Evolutionary conservation across 106 monocot genomes (phyloP), one percentile per base, ranked within the genome.

Genomic region (Agapanthus africanus): DNA sequence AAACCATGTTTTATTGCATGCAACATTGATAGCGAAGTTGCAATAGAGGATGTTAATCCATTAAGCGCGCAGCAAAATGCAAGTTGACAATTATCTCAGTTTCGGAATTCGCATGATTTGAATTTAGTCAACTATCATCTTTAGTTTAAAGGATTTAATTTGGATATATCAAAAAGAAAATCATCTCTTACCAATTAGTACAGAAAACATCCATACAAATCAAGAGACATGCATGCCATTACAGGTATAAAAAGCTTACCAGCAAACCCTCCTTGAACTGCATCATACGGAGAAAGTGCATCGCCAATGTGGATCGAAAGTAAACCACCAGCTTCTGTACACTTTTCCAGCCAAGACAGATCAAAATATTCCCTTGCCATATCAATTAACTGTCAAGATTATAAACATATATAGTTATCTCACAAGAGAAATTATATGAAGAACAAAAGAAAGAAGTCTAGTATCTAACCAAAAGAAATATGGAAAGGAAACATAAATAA

Each of bases 261-360:
- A 60, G 94, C 94, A 83, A 90, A 94, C 18, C 94, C 94, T 77
- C 94, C 94, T 70, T 75, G 72, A 80, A 87, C 67, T 35, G 65
- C 70, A 22, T 68, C 76, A 74, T 69, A 70, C 72, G 84, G 74
- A 69, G 90, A 94, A 70, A 94, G 79, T 28, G 94, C 94, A 81
- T 94, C 90, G 22, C 87, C 94, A 70, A 94, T 69, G 46, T 77
- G 82, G 51, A 90, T 70, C 30, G 84, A 85, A 66, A 94, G 84
- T 36, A 51, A 82, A 73, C 94, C 94, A 63, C 87, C 90, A 71
- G 73, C 78, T 74, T 82, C 16, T 40, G 81, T 87, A 56, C 16
- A 15, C 15, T 73, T 77, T 75, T 94, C 94, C 44, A 94, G 47
- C 41, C 77, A 69, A 65, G 90, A 82, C 27, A 94, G 67, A 74